phyloP scores from a whole-genome alignment of 352 stramenopile genomes.

The Globisporangium paroecandrum region DNA sequence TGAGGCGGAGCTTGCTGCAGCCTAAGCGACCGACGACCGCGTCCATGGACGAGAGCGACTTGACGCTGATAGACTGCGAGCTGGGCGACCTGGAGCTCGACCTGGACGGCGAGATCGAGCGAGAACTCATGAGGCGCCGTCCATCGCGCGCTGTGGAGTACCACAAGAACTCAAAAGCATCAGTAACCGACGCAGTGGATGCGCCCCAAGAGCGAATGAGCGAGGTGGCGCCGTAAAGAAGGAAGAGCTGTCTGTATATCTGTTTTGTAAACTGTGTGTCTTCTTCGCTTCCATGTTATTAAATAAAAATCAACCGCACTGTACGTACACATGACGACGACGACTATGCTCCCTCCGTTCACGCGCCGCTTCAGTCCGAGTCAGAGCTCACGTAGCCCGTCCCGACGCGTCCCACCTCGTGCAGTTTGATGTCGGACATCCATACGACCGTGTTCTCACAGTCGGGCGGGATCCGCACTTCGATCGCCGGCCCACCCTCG shows the following conservation, averaged over 20 bases:
- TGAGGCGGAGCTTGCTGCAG: conserved; percentile 32
- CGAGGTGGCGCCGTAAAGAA: background rate
- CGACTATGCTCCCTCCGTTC: background rate
- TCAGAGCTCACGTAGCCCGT: conserved; percentile 64
- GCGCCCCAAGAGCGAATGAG: background rate
- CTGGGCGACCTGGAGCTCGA: conserved; percentile 62
- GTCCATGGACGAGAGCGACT: conserved; percentile 31
- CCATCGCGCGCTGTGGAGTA: conserved; percentile 44
- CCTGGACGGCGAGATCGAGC: conserved; percentile 70
- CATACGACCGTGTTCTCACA: conserved; percentile 51
- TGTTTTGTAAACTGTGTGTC: conserved; percentile 5
- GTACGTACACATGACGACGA: background rate
- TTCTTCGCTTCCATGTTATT: conserved; percentile 7
- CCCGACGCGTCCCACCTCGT: conserved; percentile 53
- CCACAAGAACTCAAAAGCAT: background rate
- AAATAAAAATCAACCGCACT: conserved; percentile 16
- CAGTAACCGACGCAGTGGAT: background rate
- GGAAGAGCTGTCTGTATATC: background rate
- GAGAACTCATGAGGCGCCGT: conserved; percentile 52
- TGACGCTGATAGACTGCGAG: conserved; percentile 19
- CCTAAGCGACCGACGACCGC: conserved; percentile 6
- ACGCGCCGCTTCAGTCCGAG: conserved; percentile 19
- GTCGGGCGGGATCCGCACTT: conserved; percentile 56
- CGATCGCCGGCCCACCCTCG: conserved; percentile 60
- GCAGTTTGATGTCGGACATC: conserved; percentile 47